Conservation (phyloP, 805 yeast genomes). For the Yarrowia sp. region DNA sequence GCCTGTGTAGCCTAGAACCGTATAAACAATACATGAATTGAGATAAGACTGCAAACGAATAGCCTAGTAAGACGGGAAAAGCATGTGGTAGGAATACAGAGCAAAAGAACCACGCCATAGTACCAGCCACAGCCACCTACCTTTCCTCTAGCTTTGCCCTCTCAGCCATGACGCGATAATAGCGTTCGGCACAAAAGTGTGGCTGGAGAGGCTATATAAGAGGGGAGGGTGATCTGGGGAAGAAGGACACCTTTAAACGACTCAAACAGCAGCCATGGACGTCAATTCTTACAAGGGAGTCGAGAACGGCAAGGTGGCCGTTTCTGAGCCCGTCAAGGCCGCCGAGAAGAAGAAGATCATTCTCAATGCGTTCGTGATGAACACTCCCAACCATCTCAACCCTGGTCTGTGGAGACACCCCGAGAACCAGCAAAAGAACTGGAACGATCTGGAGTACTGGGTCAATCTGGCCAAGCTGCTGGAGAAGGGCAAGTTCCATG, state of each 20-base stretch:
- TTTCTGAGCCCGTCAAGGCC: not conserved
- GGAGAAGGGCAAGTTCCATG: conserved; percentile 43
- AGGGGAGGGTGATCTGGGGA: not conserved
- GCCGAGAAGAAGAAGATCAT: conserved; percentile 36
- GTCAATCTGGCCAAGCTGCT: conserved; percentile 41
- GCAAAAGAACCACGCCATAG: not conserved
- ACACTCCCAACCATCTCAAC: conserved; percentile 33
- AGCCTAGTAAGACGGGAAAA: too few relatives aligned
- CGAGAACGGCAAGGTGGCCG: conserved; percentile 6
- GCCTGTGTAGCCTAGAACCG: not conserved
- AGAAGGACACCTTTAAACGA: not conserved
- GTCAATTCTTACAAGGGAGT: conserved; percentile 14
- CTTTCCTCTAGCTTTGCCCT: not conserved
- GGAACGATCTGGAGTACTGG: conserved; percentile 42
- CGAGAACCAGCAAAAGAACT: conserved; percentile 38
- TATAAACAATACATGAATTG: not conserved
- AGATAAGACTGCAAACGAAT: too few relatives aligned
- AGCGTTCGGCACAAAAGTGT: not conserved
- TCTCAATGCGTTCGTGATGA: conserved; percentile 45
- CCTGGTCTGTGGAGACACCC: conserved; percentile 45
- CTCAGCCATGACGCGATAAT: conserved; percentile 12
- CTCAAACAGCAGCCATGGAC: too few relatives aligned
- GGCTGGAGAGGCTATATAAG: conserved; percentile 1
- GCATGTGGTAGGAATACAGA: too few relatives aligned
- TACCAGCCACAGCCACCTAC: not conserved